A percentile compares a stretch with the other conserved stretches of the same genome.
Evolutionary conservation across 1,284 basidiomycete genomes (phyloP).

Genomic region (Fistulinella cinereoalba): DNA sequence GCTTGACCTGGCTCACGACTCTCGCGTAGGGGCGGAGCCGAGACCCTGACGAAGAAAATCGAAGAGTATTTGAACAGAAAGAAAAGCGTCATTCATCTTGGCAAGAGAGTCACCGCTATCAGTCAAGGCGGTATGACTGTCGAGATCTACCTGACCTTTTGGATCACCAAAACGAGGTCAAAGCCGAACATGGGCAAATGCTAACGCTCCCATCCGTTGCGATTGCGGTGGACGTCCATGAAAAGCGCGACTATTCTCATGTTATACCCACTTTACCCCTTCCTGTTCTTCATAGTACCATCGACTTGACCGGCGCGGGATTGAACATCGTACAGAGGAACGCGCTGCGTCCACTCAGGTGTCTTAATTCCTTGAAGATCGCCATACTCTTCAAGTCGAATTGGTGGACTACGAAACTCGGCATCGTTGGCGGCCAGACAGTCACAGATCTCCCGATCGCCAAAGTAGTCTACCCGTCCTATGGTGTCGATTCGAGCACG

Average conservation of each 20-base stretch:
- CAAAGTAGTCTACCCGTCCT: slow-evolving; percentile 36
- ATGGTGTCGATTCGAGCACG: slow-evolving; percentile 26
- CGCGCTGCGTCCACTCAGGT: slow-evolving; percentile 7
- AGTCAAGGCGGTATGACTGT: not conserved
- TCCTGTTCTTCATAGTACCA: slow-evolving; percentile 7
- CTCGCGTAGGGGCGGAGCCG: slow-evolving; percentile 17
- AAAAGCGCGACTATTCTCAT: slow-evolving; percentile 10
- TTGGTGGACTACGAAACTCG: slow-evolving; percentile 33
- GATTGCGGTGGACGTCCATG: slow-evolving; percentile 3
- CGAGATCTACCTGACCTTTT: not conserved
- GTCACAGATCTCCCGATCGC: slow-evolving; percentile 36
- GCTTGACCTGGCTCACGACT: not conserved
- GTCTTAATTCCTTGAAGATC: slow-evolving; percentile 22
- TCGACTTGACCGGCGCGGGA: slow-evolving; percentile 10
- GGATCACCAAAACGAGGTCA: not conserved
- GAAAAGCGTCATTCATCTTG: slow-evolving; percentile 1
- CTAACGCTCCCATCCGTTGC: not conserved
- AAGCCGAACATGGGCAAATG: not conserved
- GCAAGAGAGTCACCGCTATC: slow-evolving; percentile 10
- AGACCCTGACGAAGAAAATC: slow-evolving; percentile 16
- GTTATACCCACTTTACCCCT: slow-evolving; percentile 19
- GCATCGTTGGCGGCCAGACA: slow-evolving; percentile 32
- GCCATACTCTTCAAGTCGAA: slow-evolving; percentile 34
- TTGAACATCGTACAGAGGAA: slow-evolving; percentile 16
- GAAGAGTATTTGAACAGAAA: slow-evolving; percentile 11